Percentiles rank a stretch among this genome's conserved stretches.
Conservation (phyloP, 331 rosid species). For the Phaseolus coccineus region DNA sequence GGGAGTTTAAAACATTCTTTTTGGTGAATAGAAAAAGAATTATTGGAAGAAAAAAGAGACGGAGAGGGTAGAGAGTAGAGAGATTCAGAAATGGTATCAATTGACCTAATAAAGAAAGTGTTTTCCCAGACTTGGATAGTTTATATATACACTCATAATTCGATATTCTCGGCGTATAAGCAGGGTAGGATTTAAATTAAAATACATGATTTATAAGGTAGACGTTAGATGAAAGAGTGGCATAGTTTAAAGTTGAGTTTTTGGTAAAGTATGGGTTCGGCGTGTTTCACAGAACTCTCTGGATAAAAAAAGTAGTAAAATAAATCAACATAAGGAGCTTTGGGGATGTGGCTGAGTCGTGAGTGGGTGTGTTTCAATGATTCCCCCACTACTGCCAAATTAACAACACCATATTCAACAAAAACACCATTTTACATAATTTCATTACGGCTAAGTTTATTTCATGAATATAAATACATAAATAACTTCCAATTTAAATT, state of each 20-base stretch:
- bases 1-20: neutral
- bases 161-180: slow-evolving; percentile 29
- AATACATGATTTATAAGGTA: neutral
- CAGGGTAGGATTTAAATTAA: slow-evolving; percentile 7
- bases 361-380: neutral
- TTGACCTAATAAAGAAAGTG: slow-evolving; percentile 20
- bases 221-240: neutral
- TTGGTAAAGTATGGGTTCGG: neutral
- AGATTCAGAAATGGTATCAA: neutral
- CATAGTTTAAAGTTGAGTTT: neutral
- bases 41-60: neutral
- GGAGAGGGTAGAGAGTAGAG: neutral
- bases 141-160: neutral
- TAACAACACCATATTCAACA: neutral
- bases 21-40: neutral
- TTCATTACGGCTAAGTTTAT: too few species aligned
- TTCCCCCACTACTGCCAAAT: neutral
- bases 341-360: neutral
- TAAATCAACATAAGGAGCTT: neutral
- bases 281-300: neutral
- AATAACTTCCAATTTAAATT: too few species aligned
- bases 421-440: neutral
- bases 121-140: neutral
- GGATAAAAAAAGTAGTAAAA: neutral
- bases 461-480: too few species aligned